Evolutionary conservation across 139 green algal species (phyloP).

Genomic region (Coelastrella sp.): DNA sequence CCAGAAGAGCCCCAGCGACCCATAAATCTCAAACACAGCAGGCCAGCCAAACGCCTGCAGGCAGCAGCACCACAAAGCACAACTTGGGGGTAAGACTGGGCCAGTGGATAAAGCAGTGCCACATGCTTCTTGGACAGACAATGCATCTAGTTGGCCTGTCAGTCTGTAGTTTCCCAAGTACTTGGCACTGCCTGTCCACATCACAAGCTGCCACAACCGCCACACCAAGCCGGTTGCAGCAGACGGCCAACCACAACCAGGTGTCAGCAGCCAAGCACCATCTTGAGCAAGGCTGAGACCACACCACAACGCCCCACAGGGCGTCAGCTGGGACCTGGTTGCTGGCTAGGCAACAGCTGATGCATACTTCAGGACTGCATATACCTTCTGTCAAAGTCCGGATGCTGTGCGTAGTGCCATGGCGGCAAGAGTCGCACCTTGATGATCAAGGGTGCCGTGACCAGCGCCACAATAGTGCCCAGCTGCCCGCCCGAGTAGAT

Average conservation of each 20-base stretch:
- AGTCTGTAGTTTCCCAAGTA: too few relatives aligned
- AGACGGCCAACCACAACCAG: not conserved
- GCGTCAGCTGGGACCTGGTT: too few relatives aligned
- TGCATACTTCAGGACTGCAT: not conserved
- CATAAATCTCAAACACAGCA: constrained; percentile 75
- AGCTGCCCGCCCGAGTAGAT: constrained; percentile 68
- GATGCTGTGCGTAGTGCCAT: not conserved
- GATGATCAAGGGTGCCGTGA: constrained; percentile 72
- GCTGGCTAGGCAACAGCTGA: not conserved
- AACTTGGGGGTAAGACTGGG: too few relatives aligned
- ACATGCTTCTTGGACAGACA: too few relatives aligned
- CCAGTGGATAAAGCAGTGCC: too few relatives aligned
- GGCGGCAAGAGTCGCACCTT: not conserved
- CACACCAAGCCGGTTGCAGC: not conserved
- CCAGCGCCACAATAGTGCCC: constrained; percentile 75
- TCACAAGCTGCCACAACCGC: not conserved
- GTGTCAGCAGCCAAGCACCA: too few relatives aligned
- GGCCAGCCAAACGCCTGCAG: constrained; percentile 61
- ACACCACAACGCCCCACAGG: too few relatives aligned
- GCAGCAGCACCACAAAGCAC: not conserved
- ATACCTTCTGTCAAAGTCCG: not conserved
- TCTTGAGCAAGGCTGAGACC: too few relatives aligned
- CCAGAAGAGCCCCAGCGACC: constrained; percentile 75
- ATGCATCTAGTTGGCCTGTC: too few relatives aligned
- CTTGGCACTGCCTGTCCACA: not conserved